Conservation (phyloP, 176 grass and related monocot genomes). For the Aegilops speltoides region DNA sequence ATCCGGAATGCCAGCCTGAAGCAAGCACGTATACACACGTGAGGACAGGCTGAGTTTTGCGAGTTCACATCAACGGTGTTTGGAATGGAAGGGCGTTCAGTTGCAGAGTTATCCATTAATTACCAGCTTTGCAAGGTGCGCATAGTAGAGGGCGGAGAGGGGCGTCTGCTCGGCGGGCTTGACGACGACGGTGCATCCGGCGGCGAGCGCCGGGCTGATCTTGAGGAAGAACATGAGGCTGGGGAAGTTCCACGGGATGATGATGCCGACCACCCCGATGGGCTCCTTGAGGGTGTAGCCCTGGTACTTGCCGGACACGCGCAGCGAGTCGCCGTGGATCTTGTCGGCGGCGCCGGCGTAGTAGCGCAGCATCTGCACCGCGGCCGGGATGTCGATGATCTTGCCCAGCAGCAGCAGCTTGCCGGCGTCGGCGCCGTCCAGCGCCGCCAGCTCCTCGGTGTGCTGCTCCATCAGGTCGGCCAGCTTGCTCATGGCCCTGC, state of each 20-base stretch:
- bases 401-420: slow-evolving; percentile 74
- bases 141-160: slow-evolving; percentile 66
- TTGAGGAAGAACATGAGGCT: slow-evolving; percentile 85
- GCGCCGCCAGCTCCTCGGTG: slow-evolving; percentile 67
- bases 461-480: slow-evolving; percentile 75
- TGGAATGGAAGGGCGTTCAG: no score
- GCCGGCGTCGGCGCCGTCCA: slow-evolving; percentile 68
- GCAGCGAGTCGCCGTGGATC: slow-evolving; percentile 78
- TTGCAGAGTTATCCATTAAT: no score
- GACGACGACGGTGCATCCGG: slow-evolving; percentile 81
- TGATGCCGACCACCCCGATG: slow-evolving; percentile 69
- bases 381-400: slow-evolving; percentile 48
- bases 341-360: slow-evolving; percentile 95
- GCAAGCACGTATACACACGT: no score
- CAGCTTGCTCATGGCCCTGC: slow-evolving; percentile 62
- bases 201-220: slow-evolving; percentile 71
- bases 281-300: slow-evolving; percentile 88
- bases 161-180: slow-evolving; percentile 96
- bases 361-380: slow-evolving; percentile 68
- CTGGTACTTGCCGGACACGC: slow-evolving; percentile 56
- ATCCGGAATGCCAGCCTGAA: slow-evolving; percentile 67
- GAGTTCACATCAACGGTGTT: no score
- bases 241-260: slow-evolving; percentile 94
- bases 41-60: no score
- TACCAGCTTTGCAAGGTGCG: slow-evolving; percentile 71